Percentiles rank a stretch among this genome's conserved stretches.
These are phyloP conservation scores for Aureobasidium pullulans DNA, from an alignment of 2,329 filamentous ascomycete species.

Conservation along the genomic window DNA sequence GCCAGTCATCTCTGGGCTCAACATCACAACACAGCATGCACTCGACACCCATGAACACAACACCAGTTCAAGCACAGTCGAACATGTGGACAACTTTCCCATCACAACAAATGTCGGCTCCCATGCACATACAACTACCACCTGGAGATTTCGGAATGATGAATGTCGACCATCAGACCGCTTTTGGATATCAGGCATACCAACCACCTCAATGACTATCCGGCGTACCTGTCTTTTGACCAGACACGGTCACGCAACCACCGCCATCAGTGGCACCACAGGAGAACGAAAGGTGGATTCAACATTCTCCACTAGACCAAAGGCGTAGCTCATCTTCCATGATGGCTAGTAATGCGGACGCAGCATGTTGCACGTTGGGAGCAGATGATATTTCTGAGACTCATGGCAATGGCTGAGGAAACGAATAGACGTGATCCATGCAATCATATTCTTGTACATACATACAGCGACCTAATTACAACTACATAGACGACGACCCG, in stretches of 20 bases:
- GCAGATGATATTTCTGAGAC: background rate
- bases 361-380: background rate
- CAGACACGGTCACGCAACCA: background rate
- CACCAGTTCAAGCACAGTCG: background rate
- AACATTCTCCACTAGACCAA: background rate
- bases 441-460: background rate
- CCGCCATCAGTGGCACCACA: background rate
- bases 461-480: background rate
- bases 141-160: slow-evolving; percentile 1
- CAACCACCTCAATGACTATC: background rate
- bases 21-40: slow-evolving; percentile 1
- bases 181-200: slow-evolving; percentile 3
- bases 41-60: slow-evolving; percentile 3
- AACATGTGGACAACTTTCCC: slow-evolving; percentile 4
- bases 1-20: background rate
- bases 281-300: background rate
- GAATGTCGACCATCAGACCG: background rate
- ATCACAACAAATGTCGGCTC: background rate
- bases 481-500: background rate
- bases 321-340: background rate
- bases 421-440: background rate
- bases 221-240: background rate
- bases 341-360: background rate
- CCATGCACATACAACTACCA: slow-evolving; percentile 1
- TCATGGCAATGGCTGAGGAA: background rate